Evolutionary conservation across 2,329 filamentous ascomycete genomes (phyloP), one percentile per base, ranked within the genome.

Genomic region (Cadophora gregata): DNA sequence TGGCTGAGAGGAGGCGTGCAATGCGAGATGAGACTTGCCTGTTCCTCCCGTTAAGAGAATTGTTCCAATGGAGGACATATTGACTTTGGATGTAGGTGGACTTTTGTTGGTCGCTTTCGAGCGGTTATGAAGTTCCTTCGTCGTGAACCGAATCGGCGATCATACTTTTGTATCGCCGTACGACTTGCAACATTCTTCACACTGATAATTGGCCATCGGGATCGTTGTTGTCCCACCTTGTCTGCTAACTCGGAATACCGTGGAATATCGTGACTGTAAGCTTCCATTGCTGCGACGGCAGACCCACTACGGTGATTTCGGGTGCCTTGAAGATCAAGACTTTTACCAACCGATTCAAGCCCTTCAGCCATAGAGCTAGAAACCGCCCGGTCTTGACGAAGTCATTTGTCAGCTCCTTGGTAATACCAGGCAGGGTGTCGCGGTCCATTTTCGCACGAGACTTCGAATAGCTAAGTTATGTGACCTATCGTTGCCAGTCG

Each of bases 21-120:
- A 84, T 73, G 36, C 79, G 78, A n/a, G 75, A 74, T 50, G 79
- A 78, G 1, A 82, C 77, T 58, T 83, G 64, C 82, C 82, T 0
- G 79, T 82, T 51, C 82, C 82, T 55, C 82, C 82, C 2, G 79
- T 74, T 8, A 84, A 71, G 47, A 84, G 77, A 47, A 84, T 71
- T 1, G 56, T 65, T n/a, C 38, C 48, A 31, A 67, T 65, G 27
- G 33, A 38, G 38, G 59, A 53, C 59, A 62, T 62, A 6, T 6
- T 31, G 24, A 29, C n/a, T 47, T 47, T 21, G 42, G n/a, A 36
- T 8, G 1, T 21, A 21, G 25, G 24, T 31, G 24, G 25, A 12
- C n/a, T n/a, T n/a, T 42, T 25, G 14, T 27, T 21, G 33, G 14
- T 47, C 19, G 21, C 1, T 19, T 10, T 21, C 14, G 19, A 47